Evolutionary conservation across 345 rosid species (phyloP).

Genomic region (Hypericum perforatum): DNA sequence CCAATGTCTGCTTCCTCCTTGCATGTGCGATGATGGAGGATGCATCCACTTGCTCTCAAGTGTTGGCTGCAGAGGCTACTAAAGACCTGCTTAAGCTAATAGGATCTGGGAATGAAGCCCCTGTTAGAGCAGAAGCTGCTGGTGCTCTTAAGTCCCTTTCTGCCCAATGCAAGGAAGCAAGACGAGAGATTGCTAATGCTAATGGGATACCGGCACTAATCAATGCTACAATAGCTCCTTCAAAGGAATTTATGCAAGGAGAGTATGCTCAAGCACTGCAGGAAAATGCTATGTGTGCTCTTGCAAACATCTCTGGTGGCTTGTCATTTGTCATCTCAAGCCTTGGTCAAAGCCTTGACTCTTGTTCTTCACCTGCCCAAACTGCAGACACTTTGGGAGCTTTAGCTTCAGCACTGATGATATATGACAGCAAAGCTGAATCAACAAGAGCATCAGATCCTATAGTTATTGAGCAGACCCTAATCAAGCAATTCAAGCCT

Average conservation of each 20-base stretch:
- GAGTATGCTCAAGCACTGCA: slow-evolving; percentile 96
- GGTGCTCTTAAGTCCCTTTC: slow-evolving; percentile 96
- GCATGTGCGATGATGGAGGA: slow-evolving; percentile 96
- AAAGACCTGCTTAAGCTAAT: slow-evolving; percentile 77
- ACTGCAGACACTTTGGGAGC: slow-evolving; percentile 97
- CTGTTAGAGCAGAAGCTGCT: slow-evolving; percentile 99
- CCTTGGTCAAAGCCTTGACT: slow-evolving; percentile 99
- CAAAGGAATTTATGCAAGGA: slow-evolving; percentile 99
- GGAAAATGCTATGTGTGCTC: slow-evolving; percentile 99
- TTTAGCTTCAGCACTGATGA: slow-evolving; percentile 98
- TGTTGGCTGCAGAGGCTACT: slow-evolving; percentile 84
- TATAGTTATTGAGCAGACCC: slow-evolving; percentile 59
- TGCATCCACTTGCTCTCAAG: slow-evolving; percentile 73
- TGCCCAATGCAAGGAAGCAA: slow-evolving; percentile 85
- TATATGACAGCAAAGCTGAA: slow-evolving; percentile 87
- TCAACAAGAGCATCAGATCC: slow-evolving; percentile 79
- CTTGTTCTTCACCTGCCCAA: slow-evolving; percentile 83
- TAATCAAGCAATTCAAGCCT: slow-evolving; percentile 88
- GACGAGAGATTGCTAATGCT: slow-evolving; percentile 72
- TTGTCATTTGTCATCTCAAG: slow-evolving; percentile 93
- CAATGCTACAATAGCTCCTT: slow-evolving; percentile 98
- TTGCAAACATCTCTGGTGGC: slow-evolving; percentile 98
- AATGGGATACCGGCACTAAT: slow-evolving; percentile 92
- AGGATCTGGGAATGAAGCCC: slow-evolving; percentile 91
- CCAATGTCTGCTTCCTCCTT: slow-evolving; percentile 91